Conservation (phyloP, 805 yeast genomes). For the Wickerhamomyces bovis region DNA sequence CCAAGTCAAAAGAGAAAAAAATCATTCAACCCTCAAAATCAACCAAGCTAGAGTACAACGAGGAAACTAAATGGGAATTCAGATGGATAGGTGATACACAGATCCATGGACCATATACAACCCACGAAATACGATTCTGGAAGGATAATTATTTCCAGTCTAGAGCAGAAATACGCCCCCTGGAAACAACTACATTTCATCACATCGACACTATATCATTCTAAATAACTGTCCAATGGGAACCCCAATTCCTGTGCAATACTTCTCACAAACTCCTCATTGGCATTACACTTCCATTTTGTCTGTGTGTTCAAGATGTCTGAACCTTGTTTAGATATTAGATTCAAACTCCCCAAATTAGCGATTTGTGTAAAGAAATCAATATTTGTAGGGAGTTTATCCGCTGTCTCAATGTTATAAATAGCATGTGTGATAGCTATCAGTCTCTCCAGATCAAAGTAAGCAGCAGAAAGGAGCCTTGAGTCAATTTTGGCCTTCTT, state of each 20-base stretch:
- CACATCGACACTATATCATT: constrained; percentile 22
- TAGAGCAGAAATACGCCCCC: constrained; percentile 34
- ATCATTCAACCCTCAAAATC: constrained; percentile 3
- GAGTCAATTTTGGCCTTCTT: constrained; percentile 44
- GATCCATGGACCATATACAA: constrained; percentile 46
- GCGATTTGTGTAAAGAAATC: constrained; percentile 30
- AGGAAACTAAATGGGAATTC: constrained; percentile 39
- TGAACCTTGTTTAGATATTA: constrained; percentile 28
- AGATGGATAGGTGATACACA: constrained; percentile 38
- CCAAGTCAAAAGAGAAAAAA: constrained; percentile 22
- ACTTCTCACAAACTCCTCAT: constrained; percentile 56
- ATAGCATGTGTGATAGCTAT: constrained; percentile 76
- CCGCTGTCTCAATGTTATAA: constrained; percentile 37
- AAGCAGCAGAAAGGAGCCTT: constrained; percentile 60
- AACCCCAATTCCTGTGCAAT: constrained; percentile 61
- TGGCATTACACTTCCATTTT: constrained; percentile 73
- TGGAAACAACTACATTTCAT: background rate
- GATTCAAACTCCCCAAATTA: constrained; percentile 29
- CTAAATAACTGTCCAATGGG: constrained; percentile 56
- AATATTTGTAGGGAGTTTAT: constrained; percentile 26
- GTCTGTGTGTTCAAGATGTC: constrained; percentile 63
- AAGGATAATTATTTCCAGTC: constrained; percentile 39
- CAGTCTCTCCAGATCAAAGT: constrained; percentile 73
- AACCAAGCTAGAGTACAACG: constrained; percentile 6
- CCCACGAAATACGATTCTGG: constrained; percentile 47